These are phyloP conservation scores for Eremothecium cymbalariae DNA, from an alignment of 1,139 yeast genomes.

Conservation along the genomic window DNA sequence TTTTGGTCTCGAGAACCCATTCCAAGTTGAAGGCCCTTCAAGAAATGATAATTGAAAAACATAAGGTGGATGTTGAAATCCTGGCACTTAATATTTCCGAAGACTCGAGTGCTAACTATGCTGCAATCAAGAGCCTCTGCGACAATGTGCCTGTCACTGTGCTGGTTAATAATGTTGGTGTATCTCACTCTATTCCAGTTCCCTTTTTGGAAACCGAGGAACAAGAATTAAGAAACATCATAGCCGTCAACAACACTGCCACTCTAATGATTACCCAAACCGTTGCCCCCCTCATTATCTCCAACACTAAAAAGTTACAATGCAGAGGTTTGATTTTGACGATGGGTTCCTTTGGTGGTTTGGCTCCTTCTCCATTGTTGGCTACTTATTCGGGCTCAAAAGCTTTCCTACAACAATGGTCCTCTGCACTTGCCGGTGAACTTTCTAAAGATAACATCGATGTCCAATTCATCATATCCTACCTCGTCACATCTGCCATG, in stretches of 20 bases:
- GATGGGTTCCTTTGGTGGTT: conserved; percentile 96
- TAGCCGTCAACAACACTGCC: conserved; percentile 77
- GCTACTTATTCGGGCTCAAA: conserved; percentile 96
- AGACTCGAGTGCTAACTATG: conserved; percentile 43
- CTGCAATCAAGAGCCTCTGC: conserved; percentile 41
- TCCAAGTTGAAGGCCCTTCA: conserved; percentile 65
- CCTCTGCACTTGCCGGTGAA: conserved; percentile 83
- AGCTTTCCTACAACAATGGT: conserved; percentile 92
- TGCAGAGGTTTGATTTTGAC: conserved; percentile 70
- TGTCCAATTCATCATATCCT: conserved; percentile 80
- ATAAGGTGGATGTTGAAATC: conserved; percentile 53
- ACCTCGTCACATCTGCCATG: conserved; percentile 91
- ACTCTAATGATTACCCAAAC: conserved; percentile 77
- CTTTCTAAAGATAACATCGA: conserved; percentile 61
- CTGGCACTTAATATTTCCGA: conserved; percentile 73
- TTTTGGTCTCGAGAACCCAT: conserved; percentile 76
- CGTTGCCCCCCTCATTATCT: conserved; percentile 57
- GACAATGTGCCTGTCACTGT: conserved; percentile 52
- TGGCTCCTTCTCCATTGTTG: conserved; percentile 82
- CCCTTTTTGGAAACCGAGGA: conserved; percentile 77
- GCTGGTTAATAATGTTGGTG: conserved; percentile 88
- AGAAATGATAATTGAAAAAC: conserved; percentile 52
- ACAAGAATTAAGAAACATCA: conserved; percentile 65
- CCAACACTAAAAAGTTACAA: conserved; percentile 40
- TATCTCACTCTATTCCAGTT: conserved; percentile 89